Conservation (phyloP, 140 eudicot species). For the Oenanthe javanica region DNA sequence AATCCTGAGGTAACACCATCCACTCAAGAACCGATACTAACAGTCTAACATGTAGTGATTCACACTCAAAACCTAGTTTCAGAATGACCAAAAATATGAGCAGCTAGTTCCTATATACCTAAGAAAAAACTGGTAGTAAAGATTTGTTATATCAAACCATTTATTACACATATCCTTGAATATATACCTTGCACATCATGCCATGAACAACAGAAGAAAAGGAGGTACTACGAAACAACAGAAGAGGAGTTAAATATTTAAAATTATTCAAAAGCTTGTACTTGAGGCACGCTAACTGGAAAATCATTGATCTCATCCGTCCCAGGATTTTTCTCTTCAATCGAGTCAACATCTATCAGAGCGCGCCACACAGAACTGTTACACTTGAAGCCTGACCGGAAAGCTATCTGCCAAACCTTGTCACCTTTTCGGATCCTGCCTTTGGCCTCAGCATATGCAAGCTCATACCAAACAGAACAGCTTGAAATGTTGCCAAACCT, state of each 20-base stretch:
- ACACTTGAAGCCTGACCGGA: neutral
- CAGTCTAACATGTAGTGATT: too few species aligned
- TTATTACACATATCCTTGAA: too few species aligned
- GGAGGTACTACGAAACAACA: too few species aligned
- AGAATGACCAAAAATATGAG: too few species aligned
- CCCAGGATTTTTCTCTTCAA: neutral
- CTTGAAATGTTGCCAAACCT: neutral
- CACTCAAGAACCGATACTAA: too few species aligned
- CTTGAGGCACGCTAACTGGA: neutral
- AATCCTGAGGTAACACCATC: too few species aligned
- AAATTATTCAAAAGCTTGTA: neutral
- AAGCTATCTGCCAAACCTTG: neutral
- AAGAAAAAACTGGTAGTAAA: too few species aligned
- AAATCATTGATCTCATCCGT: neutral
- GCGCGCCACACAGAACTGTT: neutral
- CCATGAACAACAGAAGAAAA: too few species aligned
- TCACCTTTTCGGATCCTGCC: neutral
- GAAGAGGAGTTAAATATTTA: neutral
- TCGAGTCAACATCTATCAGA: neutral
- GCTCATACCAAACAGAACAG: neutral
- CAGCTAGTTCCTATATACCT: too few species aligned
- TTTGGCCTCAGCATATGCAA: slow-evolving; percentile 1
- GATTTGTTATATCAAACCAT: too few species aligned
- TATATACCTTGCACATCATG: too few species aligned
- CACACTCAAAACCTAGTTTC: too few species aligned